Conservation (phyloP, 2,329 filamentous ascomycete species). For the Colletotrichum gloeosporioides region DNA sequence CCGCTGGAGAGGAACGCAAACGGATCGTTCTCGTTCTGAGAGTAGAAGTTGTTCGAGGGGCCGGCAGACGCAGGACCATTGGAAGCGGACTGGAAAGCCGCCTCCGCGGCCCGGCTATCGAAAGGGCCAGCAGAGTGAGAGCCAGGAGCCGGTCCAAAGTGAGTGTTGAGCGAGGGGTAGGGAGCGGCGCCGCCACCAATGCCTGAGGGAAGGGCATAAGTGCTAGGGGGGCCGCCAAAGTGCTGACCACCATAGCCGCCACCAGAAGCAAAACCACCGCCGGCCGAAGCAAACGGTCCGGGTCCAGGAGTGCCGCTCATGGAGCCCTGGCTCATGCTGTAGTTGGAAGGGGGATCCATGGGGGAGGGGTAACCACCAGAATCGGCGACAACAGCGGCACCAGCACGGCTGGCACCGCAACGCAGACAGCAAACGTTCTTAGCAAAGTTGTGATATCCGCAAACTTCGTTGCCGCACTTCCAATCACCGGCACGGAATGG, state of each 20-base stretch:
- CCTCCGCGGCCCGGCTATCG: conserved; percentile 91
- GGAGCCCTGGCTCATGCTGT: conserved; percentile 85
- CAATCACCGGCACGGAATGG: conserved; percentile 98
- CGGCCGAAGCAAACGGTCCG: conserved; percentile 74
- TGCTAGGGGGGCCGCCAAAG: conserved; percentile 86
- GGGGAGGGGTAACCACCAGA: conserved; percentile 88
- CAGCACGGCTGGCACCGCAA: conserved; percentile 92
- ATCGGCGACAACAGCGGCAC: conserved; percentile 92
- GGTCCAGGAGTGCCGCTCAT: conserved; percentile 85
- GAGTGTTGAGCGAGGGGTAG: conserved; percentile 83
- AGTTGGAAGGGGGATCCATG: conserved; percentile 85
- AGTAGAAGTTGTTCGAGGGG: conserved; percentile 74
- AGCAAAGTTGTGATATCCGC: conserved; percentile 98
- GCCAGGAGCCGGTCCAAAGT: conserved; percentile 77
- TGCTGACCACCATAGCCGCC: conserved; percentile 70
- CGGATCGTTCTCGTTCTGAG: conserved; percentile 71
- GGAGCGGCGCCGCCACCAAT: conserved; percentile 79
- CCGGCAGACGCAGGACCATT: conserved; percentile 81
- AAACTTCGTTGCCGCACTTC: conserved; percentile 98
- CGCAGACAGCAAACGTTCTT: conserved; percentile 99
- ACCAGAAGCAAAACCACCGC: conserved; percentile 63
- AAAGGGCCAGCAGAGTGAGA: conserved; percentile 88
- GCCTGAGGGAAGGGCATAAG: conserved; percentile 87
- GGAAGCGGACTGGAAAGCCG: conserved; percentile 88
- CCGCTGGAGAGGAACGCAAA: conserved; percentile 81